These are phyloP conservation scores for Vigna radiata DNA, from an alignment of 306 rosid species.

Conservation along the genomic window DNA sequence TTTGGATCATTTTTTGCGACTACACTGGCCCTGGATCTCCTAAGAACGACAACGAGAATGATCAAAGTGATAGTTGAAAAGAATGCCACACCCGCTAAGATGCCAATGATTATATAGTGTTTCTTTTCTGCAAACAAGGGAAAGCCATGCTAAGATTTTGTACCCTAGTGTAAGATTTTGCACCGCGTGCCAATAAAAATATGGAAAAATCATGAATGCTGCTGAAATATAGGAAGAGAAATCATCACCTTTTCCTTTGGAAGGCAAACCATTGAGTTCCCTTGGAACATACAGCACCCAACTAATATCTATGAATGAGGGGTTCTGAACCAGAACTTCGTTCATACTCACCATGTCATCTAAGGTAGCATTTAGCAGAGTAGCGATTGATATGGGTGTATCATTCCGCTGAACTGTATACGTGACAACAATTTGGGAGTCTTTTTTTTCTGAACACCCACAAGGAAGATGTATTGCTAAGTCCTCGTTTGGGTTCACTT, in stretches of 20 bases:
- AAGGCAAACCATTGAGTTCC: conserved; percentile 58
- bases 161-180: too few species aligned
- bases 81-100: conserved; percentile 54
- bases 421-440: conserved; percentile 69
- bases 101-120: conserved; percentile 45
- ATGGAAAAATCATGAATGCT: conserved; percentile 10
- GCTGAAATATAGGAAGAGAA: neutral
- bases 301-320: conserved; percentile 43
- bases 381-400: conserved; percentile 55
- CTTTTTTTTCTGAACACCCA: conserved; percentile 63
- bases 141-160: conserved; percentile 36
- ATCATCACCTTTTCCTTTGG: conserved; percentile 47
- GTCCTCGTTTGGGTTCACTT: neutral
- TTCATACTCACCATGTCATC: conserved; percentile 54
- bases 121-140: conserved; percentile 49
- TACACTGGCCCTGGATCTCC: conserved; percentile 43
- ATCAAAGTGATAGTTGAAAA: conserved; percentile 52
- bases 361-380: conserved; percentile 48
- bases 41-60: conserved; percentile 43
- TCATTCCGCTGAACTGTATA: conserved; percentile 71
- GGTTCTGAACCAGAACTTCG: conserved; percentile 44
- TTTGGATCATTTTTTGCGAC: conserved; percentile 44
- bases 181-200: neutral
- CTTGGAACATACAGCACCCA: conserved; percentile 78
- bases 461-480: conserved; percentile 65